Evolutionary conservation across 352 stramenopile genomes (phyloP).

Genomic region (Phytophthora podocarpi): DNA sequence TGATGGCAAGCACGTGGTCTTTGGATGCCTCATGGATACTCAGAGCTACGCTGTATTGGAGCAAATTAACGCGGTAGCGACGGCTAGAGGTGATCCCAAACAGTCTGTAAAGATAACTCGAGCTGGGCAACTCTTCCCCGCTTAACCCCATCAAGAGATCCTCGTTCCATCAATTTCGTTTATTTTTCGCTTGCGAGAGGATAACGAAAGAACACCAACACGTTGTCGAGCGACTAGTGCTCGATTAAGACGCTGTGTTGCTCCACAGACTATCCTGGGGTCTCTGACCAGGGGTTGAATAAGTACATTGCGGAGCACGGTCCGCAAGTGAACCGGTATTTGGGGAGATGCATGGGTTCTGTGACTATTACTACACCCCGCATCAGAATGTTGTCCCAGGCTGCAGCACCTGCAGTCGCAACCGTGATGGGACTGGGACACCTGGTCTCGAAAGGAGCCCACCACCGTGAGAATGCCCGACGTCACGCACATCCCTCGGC

Average conservation of each 20-base stretch:
- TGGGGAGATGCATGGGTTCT: slow-evolving; percentile 7
- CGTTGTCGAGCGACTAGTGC: slow-evolving; percentile 2
- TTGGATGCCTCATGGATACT: slow-evolving; percentile 55
- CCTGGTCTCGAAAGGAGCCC: slow-evolving; percentile 15
- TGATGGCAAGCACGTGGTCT: slow-evolving; percentile 87
- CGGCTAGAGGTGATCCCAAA: slow-evolving; percentile 52
- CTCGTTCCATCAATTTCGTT: too few relatives aligned
- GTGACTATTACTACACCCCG: slow-evolving; percentile 13
- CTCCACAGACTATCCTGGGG: neutral
- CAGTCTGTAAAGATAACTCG: slow-evolving; percentile 46
- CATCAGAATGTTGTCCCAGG: neutral
- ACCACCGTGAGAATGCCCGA: slow-evolving; percentile 14
- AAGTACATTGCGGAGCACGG: slow-evolving; percentile 4
- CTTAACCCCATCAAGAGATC: too few relatives aligned
- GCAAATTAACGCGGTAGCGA: slow-evolving; percentile 58
- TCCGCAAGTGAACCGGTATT: slow-evolving; percentile 6
- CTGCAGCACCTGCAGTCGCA: neutral
- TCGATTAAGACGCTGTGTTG: slow-evolving; percentile 8
- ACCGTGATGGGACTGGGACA: too few relatives aligned
- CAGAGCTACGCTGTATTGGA: slow-evolving; percentile 54
- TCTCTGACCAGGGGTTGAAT: slow-evolving; percentile 2
- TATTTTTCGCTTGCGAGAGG: too few relatives aligned
- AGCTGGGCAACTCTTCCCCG: slow-evolving; percentile 54
- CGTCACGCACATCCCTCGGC: slow-evolving; percentile 9
- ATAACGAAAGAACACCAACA: too few relatives aligned